Percentiles rank a stretch among this genome's conserved stretches.
Evolutionary conservation across 768 basidiomycete genomes (phyloP).

Genomic region (Rhizopogon vinicolor): DNA sequence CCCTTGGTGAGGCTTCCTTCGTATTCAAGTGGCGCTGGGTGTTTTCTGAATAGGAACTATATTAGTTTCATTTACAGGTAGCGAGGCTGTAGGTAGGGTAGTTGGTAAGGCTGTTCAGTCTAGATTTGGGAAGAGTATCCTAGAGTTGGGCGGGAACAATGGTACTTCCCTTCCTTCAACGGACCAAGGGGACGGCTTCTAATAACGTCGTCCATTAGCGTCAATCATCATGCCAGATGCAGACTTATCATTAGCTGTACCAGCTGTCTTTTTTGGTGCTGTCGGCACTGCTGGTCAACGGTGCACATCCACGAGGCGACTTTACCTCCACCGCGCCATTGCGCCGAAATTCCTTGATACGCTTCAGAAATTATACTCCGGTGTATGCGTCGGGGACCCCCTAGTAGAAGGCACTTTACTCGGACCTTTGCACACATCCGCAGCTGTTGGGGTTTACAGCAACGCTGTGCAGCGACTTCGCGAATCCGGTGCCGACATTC

Average conservation of each 20-base stretch:
- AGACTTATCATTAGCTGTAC: conserved; percentile 84
- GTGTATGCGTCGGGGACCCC: conserved; percentile 81
- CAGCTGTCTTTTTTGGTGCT: conserved; percentile 90
- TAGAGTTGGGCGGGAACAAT: conserved; percentile 96
- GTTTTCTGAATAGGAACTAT: background rate
- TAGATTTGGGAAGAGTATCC: conserved; percentile 83
- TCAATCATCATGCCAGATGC: conserved; percentile 93
- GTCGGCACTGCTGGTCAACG: conserved; percentile 75
- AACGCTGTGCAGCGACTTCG: conserved; percentile 58
- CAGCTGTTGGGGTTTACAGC: conserved; percentile 63
- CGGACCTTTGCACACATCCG: conserved; percentile 79
- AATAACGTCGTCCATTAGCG: conserved; percentile 42
- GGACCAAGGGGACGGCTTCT: conserved; percentile 14
- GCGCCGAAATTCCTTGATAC: conserved; percentile 71
- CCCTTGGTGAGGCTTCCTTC: conserved; percentile 54
- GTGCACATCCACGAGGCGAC: conserved; percentile 89
- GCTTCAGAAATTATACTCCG: conserved; percentile 68
- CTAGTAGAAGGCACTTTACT: conserved; percentile 68
- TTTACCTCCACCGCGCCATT: conserved; percentile 83
- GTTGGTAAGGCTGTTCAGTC: conserved; percentile 88
- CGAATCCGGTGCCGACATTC: conserved; percentile 65
- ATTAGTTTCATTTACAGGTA: conserved; percentile 92
- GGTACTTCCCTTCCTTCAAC: conserved; percentile 40
- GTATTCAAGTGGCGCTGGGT: background rate
- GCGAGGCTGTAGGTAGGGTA: conserved; percentile 78